Percentiles rank a stretch among this genome's conserved stretches.
Conservation (phyloP, 139 green algal species). For the Coelastrella sp. region DNA sequence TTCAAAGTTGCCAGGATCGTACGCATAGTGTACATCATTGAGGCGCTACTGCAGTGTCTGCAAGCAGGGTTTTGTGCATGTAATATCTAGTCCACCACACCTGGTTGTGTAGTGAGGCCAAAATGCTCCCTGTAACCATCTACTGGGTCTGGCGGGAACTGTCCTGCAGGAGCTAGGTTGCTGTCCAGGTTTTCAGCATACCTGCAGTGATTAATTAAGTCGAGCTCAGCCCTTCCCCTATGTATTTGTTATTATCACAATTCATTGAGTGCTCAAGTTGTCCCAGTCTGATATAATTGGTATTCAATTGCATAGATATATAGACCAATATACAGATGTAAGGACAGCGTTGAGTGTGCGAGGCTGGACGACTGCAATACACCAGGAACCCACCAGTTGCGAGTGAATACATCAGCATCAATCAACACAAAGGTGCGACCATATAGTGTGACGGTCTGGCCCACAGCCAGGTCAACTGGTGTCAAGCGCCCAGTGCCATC, state of each 20-base stretch:
- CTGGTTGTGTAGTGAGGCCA: conserved; percentile 18
- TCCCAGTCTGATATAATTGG: no score
- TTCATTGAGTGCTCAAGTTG: background rate
- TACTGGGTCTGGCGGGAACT: conserved; percentile 75
- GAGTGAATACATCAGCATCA: conserved; percentile 88
- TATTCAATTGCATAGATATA: no score
- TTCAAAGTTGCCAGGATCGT: no score
- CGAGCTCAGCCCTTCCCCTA: no score
- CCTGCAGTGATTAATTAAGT: background rate
- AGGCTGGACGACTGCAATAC: background rate
- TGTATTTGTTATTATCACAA: background rate
- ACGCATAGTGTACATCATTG: no score
- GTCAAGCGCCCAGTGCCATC: conserved; percentile 58
- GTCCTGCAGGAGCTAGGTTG: conserved; percentile 52
- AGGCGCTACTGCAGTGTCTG: no score
- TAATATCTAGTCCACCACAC: background rate
- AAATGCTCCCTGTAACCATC: conserved; percentile 50
- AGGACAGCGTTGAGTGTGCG: background rate
- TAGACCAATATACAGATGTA: no score
- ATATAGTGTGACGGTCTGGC: conserved; percentile 79
- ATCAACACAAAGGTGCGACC: conserved; percentile 80
- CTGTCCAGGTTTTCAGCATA: conserved; percentile 44
- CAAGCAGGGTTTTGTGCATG: no score
- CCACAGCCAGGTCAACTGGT: conserved; percentile 79
- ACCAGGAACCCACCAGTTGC: conserved; percentile 55